phyloP scores from a whole-genome alignment of 2,329 filamentous ascomycete genomes.

The Pseudogymnoascus sp. region DNA sequence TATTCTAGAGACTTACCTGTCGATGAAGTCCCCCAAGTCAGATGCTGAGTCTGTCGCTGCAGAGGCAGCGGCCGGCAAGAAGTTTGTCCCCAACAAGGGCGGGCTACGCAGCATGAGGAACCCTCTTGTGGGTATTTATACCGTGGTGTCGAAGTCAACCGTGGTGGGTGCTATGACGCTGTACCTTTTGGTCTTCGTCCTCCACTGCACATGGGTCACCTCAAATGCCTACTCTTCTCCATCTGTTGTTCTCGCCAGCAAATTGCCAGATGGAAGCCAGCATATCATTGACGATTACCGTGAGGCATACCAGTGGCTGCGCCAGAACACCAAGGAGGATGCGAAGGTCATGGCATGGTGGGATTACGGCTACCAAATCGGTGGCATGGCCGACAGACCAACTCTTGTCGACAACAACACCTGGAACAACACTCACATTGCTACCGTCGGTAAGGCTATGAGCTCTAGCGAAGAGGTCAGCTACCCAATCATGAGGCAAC shows the following conservation, averaged over 20 bases:
- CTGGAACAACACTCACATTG: conserved; percentile 99
- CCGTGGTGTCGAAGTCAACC: conserved; percentile 67
- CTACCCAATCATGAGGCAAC: conserved; percentile 96
- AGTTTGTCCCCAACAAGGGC: conserved; percentile 39
- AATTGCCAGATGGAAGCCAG: conserved; percentile 86
- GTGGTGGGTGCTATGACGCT: conserved; percentile 65
- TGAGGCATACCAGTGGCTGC: conserved; percentile 98
- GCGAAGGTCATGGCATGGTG: conserved; percentile 99
- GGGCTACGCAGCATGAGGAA: conserved; percentile 64
- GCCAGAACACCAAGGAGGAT: conserved; percentile 89
- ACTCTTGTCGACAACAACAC: conserved; percentile 99
- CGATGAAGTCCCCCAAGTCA: conserved; percentile 53
- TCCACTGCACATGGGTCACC: conserved; percentile 98
- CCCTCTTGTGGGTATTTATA: conserved; percentile 79
- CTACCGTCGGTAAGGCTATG: conserved; percentile 98
- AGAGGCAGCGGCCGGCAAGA: conserved; percentile 40
- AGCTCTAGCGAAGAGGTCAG: conserved; percentile 94
- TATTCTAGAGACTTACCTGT: conserved; percentile 80
- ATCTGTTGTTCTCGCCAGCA: conserved; percentile 89
- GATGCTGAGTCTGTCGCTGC: conserved; percentile 38
- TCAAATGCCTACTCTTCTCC: conserved; percentile 98
- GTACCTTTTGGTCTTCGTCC: conserved; percentile 87
- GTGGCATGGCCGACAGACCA: conserved; percentile 95
- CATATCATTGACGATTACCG: conserved; percentile 99
- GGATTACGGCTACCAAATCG: conserved; percentile 99